These are phyloP conservation scores for Tolypocladium amazonense DNA, from an alignment of 2,329 filamentous ascomycete genomes.

Conservation along the genomic window DNA sequence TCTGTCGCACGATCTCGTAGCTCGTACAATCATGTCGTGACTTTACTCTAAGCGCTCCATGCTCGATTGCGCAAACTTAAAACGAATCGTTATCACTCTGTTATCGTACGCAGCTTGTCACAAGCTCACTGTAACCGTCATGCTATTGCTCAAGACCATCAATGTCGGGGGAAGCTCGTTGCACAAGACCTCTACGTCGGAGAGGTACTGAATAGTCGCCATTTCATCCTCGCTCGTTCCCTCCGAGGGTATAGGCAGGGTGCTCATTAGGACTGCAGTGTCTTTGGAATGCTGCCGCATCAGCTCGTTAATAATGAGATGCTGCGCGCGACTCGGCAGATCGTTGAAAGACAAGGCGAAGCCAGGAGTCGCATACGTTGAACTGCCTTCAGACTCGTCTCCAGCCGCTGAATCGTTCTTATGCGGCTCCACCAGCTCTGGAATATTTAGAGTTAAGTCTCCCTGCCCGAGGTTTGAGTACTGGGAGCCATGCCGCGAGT, in stretches of 20 bases:
- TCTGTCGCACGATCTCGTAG: neutral
- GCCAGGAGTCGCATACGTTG: conserved; percentile 46
- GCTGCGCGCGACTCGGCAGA: conserved; percentile 71
- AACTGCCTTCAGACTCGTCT: conserved; percentile 21
- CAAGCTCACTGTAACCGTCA: conserved; percentile 75
- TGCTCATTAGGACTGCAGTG: conserved; percentile 74
- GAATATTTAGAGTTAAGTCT: conserved; percentile 31
- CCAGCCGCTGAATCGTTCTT: conserved; percentile 10
- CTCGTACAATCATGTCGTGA: neutral
- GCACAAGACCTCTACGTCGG: conserved; percentile 69
- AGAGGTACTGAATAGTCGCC: conserved; percentile 64
- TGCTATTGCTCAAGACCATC: conserved; percentile 76
- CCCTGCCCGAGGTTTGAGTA: conserved; percentile 17
- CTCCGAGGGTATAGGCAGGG: conserved; percentile 69
- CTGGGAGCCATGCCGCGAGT: conserved; percentile 26
- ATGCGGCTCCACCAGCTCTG: conserved; percentile 32
- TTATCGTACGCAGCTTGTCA: conserved; percentile 18
- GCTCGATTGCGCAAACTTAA: too few species aligned
- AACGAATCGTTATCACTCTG: neutral
- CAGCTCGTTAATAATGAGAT: conserved; percentile 77
- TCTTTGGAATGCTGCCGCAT: conserved; percentile 58
- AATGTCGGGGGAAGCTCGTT: conserved; percentile 65
- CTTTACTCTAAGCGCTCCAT: neutral
- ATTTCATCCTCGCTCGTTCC: conserved; percentile 62
- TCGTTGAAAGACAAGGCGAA: conserved; percentile 77